Evolutionary conservation across 805 yeast species (phyloP), one percentile per base, ranked within the genome.

Genomic region (Starmerella riodocensis): DNA sequence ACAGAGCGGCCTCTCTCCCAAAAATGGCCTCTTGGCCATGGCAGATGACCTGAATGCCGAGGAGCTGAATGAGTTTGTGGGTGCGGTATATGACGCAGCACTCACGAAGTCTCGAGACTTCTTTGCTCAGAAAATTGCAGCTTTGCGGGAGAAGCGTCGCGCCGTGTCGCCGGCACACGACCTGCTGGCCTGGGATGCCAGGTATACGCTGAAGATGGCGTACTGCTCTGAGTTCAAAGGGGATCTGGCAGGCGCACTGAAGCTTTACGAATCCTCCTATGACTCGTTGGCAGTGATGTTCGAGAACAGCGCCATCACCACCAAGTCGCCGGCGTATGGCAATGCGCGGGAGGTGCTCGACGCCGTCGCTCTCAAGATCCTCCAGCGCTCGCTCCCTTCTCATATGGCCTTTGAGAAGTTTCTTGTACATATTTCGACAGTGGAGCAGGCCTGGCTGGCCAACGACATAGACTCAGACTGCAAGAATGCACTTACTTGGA

Each of bases 321-420:
- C 32, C 3, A 32, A 20, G 11, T 29, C 42, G 9, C 7, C 24
- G 4, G 34, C 33, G 4, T 47, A 46, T 29, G 17, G 22, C 7
- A 48, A 48, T 28, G 48, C 48, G 14, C 45, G 51, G 26, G 52
- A 55, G 21, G 41, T 78, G 34, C 54, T 79, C 5, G 93, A 83
- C 52, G 54, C 73, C 4, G 52, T 71, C 5, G 76, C 78, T 0
- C 64, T 78, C 36, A 80, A 78, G 49, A 73, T 81, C 8, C 70
- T 72, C 6, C 66, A 79, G 45, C 62, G 74, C 1, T 70, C 74
- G 48, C 62, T 81, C 20, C 73, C 46, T 18, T 26, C 20, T 22
- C 29, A 74, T 28, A 49, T 64, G 34, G 82, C 86, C 0, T 71
- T 73, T 49, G 63, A 68, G 42, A 78, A 75, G 53, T 83, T 81